Evolutionary conservation across 2,329 filamentous ascomycete species (phyloP).

Genomic region (Didymella pinodella): DNA sequence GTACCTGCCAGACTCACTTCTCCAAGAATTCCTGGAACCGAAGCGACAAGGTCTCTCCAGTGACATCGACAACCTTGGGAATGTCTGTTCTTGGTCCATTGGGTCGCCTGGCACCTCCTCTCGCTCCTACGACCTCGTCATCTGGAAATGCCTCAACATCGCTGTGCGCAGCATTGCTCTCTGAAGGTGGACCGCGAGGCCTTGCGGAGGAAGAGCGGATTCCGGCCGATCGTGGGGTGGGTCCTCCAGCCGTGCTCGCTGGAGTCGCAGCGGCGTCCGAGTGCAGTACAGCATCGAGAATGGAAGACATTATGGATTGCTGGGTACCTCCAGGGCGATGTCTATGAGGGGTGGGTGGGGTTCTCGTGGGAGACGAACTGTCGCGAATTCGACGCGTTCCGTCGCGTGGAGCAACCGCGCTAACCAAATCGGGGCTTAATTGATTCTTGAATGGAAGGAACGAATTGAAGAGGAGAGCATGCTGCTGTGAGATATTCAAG

Average conservation of each 20-base stretch:
- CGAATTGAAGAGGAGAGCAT: too few relatives aligned
- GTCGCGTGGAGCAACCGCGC: constrained; percentile 16
- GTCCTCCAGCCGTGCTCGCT: constrained; percentile 47
- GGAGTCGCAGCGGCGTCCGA: constrained; percentile 56
- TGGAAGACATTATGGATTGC: constrained; percentile 58
- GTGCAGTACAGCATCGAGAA: constrained; percentile 59
- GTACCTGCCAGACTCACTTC: constrained; percentile 59
- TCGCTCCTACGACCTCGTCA: constrained; percentile 66
- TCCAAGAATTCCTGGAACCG: constrained; percentile 84
- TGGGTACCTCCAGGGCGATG: constrained; percentile 1
- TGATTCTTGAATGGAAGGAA: not conserved
- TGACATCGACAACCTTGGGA: constrained; percentile 76
- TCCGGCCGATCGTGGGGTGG: constrained; percentile 50
- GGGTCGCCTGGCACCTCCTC: constrained; percentile 49
- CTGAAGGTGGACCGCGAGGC: constrained; percentile 61
- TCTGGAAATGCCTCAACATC: constrained; percentile 68
- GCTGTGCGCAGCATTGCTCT: constrained; percentile 61
- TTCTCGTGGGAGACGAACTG: constrained; percentile 7
- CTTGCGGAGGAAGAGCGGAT: constrained; percentile 62
- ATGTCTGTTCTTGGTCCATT: constrained; percentile 64
- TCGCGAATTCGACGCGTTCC: constrained; percentile 18
- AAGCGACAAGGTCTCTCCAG: constrained; percentile 76
- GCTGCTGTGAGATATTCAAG: not conserved
- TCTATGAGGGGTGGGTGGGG: constrained; percentile 14
- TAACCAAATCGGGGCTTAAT: constrained; percentile 16